Percentiles rank a stretch among this genome's conserved stretches.
These are phyloP conservation scores for Waltergamsia citrina DNA, from an alignment of 2,329 filamentous ascomycete species.

Conservation along the genomic window DNA sequence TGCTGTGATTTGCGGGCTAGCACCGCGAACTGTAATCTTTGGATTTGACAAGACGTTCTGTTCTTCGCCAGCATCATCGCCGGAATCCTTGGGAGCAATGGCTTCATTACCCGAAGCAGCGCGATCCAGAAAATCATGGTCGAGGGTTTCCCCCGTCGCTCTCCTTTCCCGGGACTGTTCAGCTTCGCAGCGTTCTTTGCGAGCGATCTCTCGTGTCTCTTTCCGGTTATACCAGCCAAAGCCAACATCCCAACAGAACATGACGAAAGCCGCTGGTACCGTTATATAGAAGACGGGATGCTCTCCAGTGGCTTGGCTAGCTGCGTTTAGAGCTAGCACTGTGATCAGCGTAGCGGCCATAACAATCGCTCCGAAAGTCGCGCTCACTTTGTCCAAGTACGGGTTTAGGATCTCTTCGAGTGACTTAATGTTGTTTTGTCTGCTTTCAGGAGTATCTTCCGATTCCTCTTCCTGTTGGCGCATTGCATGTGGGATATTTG, in stretches of 20 bases:
- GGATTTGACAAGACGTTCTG: no score
- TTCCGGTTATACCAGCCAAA: conserved; percentile 55
- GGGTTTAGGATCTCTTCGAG: conserved; percentile 70
- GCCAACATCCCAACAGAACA: conserved; percentile 58
- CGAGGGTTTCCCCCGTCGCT: no score
- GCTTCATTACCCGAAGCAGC: no score
- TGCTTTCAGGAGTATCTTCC: conserved; percentile 29
- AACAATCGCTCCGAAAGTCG: conserved; percentile 52
- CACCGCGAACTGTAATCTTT: no score
- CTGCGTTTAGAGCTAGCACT: conserved; percentile 56
- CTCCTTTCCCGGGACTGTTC: no score
- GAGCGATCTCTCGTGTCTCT: conserved; percentile 54
- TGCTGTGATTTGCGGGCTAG: no score
- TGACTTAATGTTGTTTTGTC: conserved; percentile 41
- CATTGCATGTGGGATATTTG: conserved; percentile 59
- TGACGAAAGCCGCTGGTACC: conserved; percentile 55
- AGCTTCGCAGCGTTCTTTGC: neutral
- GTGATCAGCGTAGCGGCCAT: conserved; percentile 61
- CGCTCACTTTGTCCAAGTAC: conserved; percentile 58
- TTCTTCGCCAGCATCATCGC: no score
- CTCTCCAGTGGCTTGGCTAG: conserved; percentile 35
- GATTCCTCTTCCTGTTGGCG: conserved; percentile 44
- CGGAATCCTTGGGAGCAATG: no score
- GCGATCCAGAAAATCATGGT: no score
- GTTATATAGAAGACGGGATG: conserved; percentile 60